Percentiles rank a stretch among this genome's conserved stretches.
phyloP scores from a whole-genome alignment of 257 asterid genomes.

The Thymus mandschuricus region DNA sequence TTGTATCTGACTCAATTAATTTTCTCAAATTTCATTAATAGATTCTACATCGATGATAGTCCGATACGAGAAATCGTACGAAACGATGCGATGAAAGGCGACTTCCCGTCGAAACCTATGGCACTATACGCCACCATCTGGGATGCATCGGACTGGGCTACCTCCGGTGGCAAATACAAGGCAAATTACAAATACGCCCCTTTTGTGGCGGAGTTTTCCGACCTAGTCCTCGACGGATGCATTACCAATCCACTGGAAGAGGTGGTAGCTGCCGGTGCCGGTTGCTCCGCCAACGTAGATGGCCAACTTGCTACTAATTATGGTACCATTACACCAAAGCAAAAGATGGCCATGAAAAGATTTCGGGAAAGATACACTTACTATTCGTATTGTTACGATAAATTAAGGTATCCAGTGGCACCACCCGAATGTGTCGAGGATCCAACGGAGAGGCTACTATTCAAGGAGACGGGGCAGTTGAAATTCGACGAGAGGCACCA shows the following conservation, averaged over 20 bases:
- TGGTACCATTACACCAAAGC: slow-evolving; percentile 48
- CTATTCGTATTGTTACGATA: slow-evolving; percentile 79
- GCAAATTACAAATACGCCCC: slow-evolving; percentile 90
- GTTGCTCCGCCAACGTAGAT: slow-evolving; percentile 33
- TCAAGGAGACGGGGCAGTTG: slow-evolving; percentile 70
- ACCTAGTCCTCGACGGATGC: slow-evolving; percentile 81
- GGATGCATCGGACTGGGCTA: slow-evolving; percentile 99
- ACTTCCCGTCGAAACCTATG: slow-evolving; percentile 94
- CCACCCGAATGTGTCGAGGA: slow-evolving; percentile 75
- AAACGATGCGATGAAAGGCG: slow-evolving; percentile 75
- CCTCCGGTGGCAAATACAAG: slow-evolving; percentile 83
- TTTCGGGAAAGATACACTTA: slow-evolving; percentile 66
- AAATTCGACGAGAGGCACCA: slow-evolving; percentile 47
- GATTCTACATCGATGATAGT: slow-evolving; percentile 80
- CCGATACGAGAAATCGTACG: slow-evolving; percentile 73
- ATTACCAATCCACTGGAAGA: slow-evolving; percentile 62
- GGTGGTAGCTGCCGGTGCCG: slow-evolving; percentile 37
- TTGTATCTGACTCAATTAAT: not conserved
- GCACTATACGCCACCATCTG: slow-evolving; percentile 89
- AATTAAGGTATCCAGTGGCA: slow-evolving; percentile 55
- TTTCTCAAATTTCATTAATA: slow-evolving; percentile 23
- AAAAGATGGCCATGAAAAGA: slow-evolving; percentile 60
- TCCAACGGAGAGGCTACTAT: slow-evolving; percentile 41
- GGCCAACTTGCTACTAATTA: slow-evolving; percentile 45
- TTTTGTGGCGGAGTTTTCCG: slow-evolving; percentile 77